Conservation (phyloP, 1,284 basidiomycete species). For the Cryptococcus sp. region DNA sequence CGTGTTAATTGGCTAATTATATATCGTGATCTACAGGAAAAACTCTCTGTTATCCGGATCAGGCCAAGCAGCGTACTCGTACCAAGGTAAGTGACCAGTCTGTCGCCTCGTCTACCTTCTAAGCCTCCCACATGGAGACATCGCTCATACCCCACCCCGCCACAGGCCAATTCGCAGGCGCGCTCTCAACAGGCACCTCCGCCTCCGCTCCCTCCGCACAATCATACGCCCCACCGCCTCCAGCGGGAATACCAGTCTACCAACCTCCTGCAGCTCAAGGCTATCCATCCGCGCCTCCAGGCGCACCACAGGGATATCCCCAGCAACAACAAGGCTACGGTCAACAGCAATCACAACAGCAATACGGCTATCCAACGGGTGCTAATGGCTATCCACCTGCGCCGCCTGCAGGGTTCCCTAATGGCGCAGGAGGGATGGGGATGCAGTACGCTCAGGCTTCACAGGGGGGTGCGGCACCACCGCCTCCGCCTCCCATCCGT, state of each 20-base stretch:
- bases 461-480: slow-evolving; percentile 24
- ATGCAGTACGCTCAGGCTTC: slow-evolving; percentile 13
- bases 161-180: slow-evolving; percentile 82
- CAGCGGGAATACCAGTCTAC: slow-evolving; percentile 47
- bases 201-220: slow-evolving; percentile 65
- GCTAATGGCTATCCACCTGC: slow-evolving; percentile 17
- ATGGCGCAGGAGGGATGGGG: slow-evolving; percentile 20
- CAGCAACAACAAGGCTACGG: slow-evolving; percentile 28
- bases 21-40: slow-evolving; percentile 34
- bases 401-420: slow-evolving; percentile 29
- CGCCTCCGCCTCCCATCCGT: slow-evolving; percentile 44
- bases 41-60: slow-evolving; percentile 31
- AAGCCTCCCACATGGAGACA: not conserved
- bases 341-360: slow-evolving; percentile 9
- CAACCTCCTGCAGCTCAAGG: slow-evolving; percentile 50
- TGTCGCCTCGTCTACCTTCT: not conserved
- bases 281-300: slow-evolving; percentile 15
- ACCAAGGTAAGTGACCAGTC: slow-evolving; percentile 34
- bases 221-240: slow-evolving; percentile 50
- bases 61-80: slow-evolving; percentile 53
- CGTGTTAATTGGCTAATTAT: not conserved
- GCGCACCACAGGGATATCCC: slow-evolving; percentile 27
- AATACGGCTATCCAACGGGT: not conserved
- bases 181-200: slow-evolving; percentile 64
- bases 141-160: not conserved